A percentile compares a stretch with the other conserved stretches of the same genome.
These are phyloP conservation scores for Diplogelasinospora grovesii DNA, from an alignment of 495 filamentous ascomycete species.

Conservation along the genomic window DNA sequence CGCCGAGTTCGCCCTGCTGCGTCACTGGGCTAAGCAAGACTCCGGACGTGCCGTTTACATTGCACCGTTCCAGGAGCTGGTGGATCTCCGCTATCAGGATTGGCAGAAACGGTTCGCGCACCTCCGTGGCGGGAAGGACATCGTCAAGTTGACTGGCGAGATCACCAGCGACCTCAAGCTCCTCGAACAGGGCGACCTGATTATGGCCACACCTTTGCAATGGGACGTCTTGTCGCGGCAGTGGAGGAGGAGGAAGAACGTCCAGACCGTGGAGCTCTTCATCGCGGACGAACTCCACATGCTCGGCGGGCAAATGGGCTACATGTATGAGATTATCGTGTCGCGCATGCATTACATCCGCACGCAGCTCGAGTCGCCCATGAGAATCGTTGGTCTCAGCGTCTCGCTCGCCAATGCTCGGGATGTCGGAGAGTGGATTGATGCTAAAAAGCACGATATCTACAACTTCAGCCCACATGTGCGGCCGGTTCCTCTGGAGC, in stretches of 20 bases:
- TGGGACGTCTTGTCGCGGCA: conserved; percentile 95
- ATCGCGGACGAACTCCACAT: conserved; percentile 96
- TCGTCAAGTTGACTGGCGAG: conserved; percentile 92
- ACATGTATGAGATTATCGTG: conserved; percentile 90
- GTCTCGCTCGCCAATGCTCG: conserved; percentile 89
- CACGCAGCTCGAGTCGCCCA: conserved; percentile 71
- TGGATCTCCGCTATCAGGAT: conserved; percentile 70
- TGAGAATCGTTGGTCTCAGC: conserved; percentile 86
- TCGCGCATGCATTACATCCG: conserved; percentile 97
- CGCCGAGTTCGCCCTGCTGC: conserved; percentile 86
- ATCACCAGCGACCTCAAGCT: conserved; percentile 86
- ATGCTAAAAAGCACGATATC: conserved; percentile 95
- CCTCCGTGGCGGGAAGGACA: conserved; percentile 77
- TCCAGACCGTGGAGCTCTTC: conserved; percentile 85
- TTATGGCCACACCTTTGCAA: conserved; percentile 85
- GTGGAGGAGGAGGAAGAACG: conserved; percentile 93
- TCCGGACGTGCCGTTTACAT: conserved; percentile 86
- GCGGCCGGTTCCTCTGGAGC: conserved; percentile 78
- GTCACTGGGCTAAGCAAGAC: conserved; percentile 71
- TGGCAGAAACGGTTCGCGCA: conserved; percentile 72
- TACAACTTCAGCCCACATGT: conserved; percentile 96
- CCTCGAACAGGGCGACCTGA: conserved; percentile 80
- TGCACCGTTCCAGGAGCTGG: conserved; percentile 90
- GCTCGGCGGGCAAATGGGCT: conserved; percentile 84
- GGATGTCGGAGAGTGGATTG: conserved; percentile 97